Base-by-base conservation (phyloP, 2,329 filamentous ascomycete genomes). In the Colletotrichum sublineola region DNA sequence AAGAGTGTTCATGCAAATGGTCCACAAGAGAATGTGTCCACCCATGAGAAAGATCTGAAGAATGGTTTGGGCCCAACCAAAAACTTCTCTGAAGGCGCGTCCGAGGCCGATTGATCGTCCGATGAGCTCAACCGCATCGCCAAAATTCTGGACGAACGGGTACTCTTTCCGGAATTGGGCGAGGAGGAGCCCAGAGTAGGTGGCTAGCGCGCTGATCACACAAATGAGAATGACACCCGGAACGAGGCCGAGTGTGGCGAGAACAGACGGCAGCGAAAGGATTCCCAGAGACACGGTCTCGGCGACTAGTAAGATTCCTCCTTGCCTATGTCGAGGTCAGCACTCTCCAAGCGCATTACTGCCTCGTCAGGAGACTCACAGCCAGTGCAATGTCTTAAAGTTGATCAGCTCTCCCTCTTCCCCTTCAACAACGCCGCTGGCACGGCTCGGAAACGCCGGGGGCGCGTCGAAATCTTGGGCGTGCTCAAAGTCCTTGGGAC, bases 211-310 rank as follows among this genome's bases (percentile, higher is more conserved):
- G 55, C 92, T 84, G 60, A 84, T 87, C n/a, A 92, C 86, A 71
- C 94, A 86, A 56, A 93, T 94, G 78, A 94, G 79, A 71, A 94
- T 88, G 66, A 95, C 82, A 15, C 92, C 93, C 0, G 92, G 92
- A 1, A 92, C 91, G n/a, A 94, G 85, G 4, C 93, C 92, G 46
- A 94, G 85, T 15, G 91, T 84, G 2, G 92, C 91, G 77, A 94
- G 91, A 0, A 92, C 93, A 78, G 91, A 93, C 0, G 93, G 93
- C 71, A 94, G 93, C 1, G 91, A 94, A 83, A 94, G 92, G 79
- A 86, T 85, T 0, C 84, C 84, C 20, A 85, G 80, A 0, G 82
- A 84, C 61, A 85, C 82, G 1, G 84, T 85, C 73, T 85, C 83
- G 20, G 83, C 83, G 64, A 85, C 82, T 66, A 85, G 76, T 36